Base-by-base conservation (phyloP, 2,329 filamentous ascomycete genomes). In the Neophaeococcomyces mojaviensis region DNA sequence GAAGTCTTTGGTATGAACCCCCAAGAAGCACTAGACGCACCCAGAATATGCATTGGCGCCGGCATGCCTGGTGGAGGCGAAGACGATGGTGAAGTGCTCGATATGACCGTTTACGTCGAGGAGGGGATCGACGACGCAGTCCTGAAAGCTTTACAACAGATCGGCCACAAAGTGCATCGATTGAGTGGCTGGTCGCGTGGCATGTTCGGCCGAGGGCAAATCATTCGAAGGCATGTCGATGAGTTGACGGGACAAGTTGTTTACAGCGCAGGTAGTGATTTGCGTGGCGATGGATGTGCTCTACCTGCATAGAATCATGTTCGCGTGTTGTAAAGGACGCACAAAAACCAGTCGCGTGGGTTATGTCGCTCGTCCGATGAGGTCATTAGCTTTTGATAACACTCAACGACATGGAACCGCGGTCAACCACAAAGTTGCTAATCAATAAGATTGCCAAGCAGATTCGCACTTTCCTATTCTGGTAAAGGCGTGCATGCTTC, bases 241-340 rank as follows among this genome's bases (percentile, higher is more conserved):
- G 86, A 92, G 35, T 9, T 44, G 19, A 44, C 41, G 13, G 79
- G 79, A 3, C 72, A 76, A 24, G 72, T 78, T 5, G 75, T 97
- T 2, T 97, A 86, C 78, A 94, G 86, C 46, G 90, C 81, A 0
- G 90, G 88, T 0, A 96, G 89, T 63, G 90, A 98, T 70, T 75
- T 79, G 57, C 78, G 92, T 49, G 90, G 86, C 0, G 90, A 98
- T 65, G 90, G 92, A 7, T 73, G 74, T 57, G 78, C 80, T n/a
- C 67, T 80, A 51, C 78, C 79, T 20, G 59, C 40, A 19, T 56
- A 52, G 26, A 32, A 13, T 33, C 26, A 15, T 39, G 9, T 3
- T 30, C 28, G 16, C 22, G 9, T 5, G 19, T 20, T 19, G n/a
- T 32, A 9, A 9, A 9, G n/a, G n/a, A n/a, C 30, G n/a, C 30